Base-by-base conservation (phyloP, 2,329 filamentous ascomycete genomes). In the Tetracladium maxilliforme region DNA sequence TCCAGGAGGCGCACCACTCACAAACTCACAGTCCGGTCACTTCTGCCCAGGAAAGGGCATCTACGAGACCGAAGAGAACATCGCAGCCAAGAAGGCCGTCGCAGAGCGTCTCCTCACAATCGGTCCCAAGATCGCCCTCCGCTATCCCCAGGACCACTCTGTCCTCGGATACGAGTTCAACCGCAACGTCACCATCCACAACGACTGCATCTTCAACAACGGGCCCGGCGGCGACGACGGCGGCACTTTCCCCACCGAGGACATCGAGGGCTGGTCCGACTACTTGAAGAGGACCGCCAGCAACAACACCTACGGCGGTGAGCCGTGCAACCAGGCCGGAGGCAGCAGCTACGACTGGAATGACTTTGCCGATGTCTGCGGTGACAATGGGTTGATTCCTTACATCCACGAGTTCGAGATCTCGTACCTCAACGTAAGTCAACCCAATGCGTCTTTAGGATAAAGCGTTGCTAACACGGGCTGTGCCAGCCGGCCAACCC, bases 191-290 rank as follows among this genome's bases (percentile, higher is more conserved):
- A 54, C 46, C 1, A 35, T 47, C n/a, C 11, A 52, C 45, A 11
- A 50, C 49, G 12, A 39, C 38, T 17, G 43, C 43, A 14, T 42
- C 40, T n/a, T 40, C 42, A 10, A 41, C 42, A 7, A 39, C 42
- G 14, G 54, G 44, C 36, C 31, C 3, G 17, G 17, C 6, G 33
- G 31, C 7, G n/a, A 21, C 18, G 33, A 33, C 19, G 28, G 33
- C 16, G 33, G 33, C 14, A 35, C 30, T 7, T 33, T 27, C 14
- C 33, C 33, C 6, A 12, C 12, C 6, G 28, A 29, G 7, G 33
- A 30, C 21, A 25, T 25, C n/a, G 22, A 30, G 23, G 14, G n/a
- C 2, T 35, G 33, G 33, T 16, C 24, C n/a, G 28, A 35, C 18
- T 35, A 35, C 28, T 21, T 26, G 9, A 27, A 23, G 21, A 15